phyloP scores from a whole-genome alignment of 2,329 filamentous ascomycete species.

The Aspergillus sp. region DNA sequence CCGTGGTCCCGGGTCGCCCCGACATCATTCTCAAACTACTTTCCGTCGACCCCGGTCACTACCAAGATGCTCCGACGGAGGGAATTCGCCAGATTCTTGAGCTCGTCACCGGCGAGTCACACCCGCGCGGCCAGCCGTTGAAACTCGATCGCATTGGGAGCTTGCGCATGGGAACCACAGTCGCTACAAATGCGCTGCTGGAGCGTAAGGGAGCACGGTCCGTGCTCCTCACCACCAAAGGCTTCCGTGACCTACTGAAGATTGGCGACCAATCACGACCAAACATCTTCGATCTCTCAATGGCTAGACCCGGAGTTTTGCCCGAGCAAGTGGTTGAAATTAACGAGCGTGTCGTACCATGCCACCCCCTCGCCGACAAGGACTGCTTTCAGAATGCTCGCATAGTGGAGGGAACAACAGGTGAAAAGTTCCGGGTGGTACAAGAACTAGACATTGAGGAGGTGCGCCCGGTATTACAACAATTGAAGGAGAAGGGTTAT shows the following conservation, averaged over 20 bases:
- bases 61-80: slow-evolving; percentile 67
- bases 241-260: slow-evolving; percentile 80
- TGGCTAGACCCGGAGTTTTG: slow-evolving; percentile 80
- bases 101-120: slow-evolving; percentile 37
- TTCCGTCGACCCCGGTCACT: slow-evolving; percentile 44
- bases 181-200: slow-evolving; percentile 85
- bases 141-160: slow-evolving; percentile 40
- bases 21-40: slow-evolving; percentile 46
- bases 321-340: slow-evolving; percentile 84
- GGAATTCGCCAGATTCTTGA: slow-evolving; percentile 71
- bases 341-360: slow-evolving; percentile 82
- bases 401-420: slow-evolving; percentile 56
- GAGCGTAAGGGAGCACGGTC: slow-evolving; percentile 89
- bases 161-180: slow-evolving; percentile 92
- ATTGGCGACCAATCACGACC: slow-evolving; percentile 91
- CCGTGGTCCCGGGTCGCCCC: slow-evolving; percentile 38
- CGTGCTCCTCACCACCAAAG: slow-evolving; percentile 81
- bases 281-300: slow-evolving; percentile 86
- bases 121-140: slow-evolving; percentile 39
- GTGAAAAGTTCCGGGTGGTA: slow-evolving; percentile 70
- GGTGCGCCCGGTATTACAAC: slow-evolving; percentile 61
- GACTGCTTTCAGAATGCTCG: slow-evolving; percentile 69
- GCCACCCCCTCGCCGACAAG: slow-evolving; percentile 64
- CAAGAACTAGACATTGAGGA: slow-evolving; percentile 59
- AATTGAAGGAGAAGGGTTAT: slow-evolving; percentile 69